Evolutionary conservation across 148 eudicot genomes (phyloP).

Genomic region (Rhododendron kiyosumense): DNA sequence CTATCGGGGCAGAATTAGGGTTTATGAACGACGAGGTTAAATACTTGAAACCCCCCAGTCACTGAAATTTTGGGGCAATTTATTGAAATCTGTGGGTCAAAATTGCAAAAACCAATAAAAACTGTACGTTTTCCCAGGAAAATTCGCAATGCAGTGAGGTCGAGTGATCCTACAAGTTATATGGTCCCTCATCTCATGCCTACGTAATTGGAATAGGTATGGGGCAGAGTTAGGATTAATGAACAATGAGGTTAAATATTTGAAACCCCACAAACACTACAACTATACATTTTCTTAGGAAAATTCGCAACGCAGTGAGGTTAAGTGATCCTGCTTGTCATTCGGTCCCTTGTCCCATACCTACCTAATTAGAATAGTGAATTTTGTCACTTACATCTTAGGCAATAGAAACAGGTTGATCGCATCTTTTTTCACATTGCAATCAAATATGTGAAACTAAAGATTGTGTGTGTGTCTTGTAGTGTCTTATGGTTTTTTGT

Average conservation of each 20-base stretch:
- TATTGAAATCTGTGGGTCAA: neutral
- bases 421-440: neutral
- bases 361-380: neutral
- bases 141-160: neutral
- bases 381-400: neutral
- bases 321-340: neutral
- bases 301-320: neutral
- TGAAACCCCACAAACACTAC: neutral
- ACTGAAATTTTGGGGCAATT: neutral
- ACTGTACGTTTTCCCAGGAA: neutral
- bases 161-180: neutral
- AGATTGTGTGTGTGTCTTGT: neutral
- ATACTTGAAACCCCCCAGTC: neutral
- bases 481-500: neutral
- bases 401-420: neutral
- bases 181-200: neutral
- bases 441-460: neutral
- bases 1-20: neutral
- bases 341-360: no score
- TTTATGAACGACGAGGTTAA: neutral
- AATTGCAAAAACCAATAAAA: neutral
- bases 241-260: neutral
- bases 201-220: neutral
- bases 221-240: neutral
- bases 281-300: neutral